Evolutionary conservation across 495 filamentous ascomycete genomes (phyloP).

Genomic region (Penicillium chermesinum): DNA sequence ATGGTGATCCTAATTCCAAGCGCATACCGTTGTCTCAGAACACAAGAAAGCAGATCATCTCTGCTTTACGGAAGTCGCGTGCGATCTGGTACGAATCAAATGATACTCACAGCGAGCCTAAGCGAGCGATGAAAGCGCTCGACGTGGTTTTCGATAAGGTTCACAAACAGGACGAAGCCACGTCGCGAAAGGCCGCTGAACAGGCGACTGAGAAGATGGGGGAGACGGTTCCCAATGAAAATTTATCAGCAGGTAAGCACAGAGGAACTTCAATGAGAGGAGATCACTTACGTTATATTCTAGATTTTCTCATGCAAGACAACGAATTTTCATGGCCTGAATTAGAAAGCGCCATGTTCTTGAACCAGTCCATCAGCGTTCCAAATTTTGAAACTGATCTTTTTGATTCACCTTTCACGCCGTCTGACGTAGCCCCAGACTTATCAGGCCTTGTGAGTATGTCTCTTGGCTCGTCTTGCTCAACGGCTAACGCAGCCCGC

Average conservation of each 20-base stretch:
- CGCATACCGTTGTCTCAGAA: slow-evolving; percentile 23
- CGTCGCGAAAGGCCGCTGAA: not conserved
- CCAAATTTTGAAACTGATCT: not conserved
- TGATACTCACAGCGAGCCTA: slow-evolving; percentile 63
- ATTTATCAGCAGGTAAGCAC: not conserved
- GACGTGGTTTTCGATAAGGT: slow-evolving; percentile 65
- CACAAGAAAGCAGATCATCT: slow-evolving; percentile 59
- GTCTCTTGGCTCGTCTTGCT: too few species aligned
- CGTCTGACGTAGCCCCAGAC: slow-evolving; percentile 1
- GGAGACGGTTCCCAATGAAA: not conserved
- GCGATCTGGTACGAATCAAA: slow-evolving; percentile 61
- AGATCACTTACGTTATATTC: not conserved
- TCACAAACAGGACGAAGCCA: slow-evolving; percentile 16
- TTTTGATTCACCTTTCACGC: not conserved
- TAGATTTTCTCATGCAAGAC: not conserved
- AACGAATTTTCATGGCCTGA: not conserved
- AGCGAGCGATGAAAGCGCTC: slow-evolving; percentile 62
- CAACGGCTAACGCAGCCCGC: not conserved
- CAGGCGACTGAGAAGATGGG: not conserved
- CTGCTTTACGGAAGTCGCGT: slow-evolving; percentile 56
- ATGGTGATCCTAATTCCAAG: slow-evolving; percentile 1
- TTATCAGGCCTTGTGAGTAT: slow-evolving; percentile 8
- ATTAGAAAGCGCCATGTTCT: slow-evolving; percentile 4
- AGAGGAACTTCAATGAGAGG: too few species aligned
- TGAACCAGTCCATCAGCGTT: slow-evolving; percentile 4